A percentile compares a stretch with the other conserved stretches of the same genome.
These are phyloP conservation scores for Prunus fruticosa DNA, from an alignment of 306 rosid species.

Conservation along the genomic window DNA sequence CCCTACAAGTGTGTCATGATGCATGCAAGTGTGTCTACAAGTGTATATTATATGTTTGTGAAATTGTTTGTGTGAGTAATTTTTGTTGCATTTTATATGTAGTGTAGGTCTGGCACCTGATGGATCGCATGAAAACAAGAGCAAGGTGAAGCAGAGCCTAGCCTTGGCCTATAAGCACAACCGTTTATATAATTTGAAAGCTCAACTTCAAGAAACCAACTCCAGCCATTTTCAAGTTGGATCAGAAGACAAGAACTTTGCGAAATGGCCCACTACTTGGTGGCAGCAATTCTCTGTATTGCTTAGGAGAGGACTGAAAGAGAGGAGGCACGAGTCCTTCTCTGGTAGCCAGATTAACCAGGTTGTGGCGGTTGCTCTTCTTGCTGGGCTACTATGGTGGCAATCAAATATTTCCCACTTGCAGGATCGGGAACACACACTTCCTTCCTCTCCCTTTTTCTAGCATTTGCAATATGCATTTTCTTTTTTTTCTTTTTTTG, in stretches of 20 bases:
- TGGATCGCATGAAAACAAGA: conserved; percentile 32
- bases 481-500: too few species aligned
- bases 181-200: conserved; percentile 26
- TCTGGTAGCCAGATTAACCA: conserved; percentile 45
- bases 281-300: conserved; percentile 58
- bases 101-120: conserved; percentile 43
- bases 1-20: too few species aligned
- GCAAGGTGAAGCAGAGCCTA: conserved; percentile 34
- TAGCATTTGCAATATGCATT: too few species aligned
- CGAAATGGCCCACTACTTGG: conserved; percentile 66
- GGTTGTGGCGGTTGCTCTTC: conserved; percentile 42
- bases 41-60: too few species aligned
- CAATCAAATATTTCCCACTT: conserved; percentile 45
- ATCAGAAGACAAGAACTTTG: conserved; percentile 24
- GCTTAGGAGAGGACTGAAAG: conserved; percentile 62
- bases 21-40: too few species aligned
- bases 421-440: conserved; percentile 50
- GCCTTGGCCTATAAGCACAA: conserved; percentile 29
- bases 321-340: conserved; percentile 55
- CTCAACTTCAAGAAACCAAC: background rate
- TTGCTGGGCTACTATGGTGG: conserved; percentile 69
- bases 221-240: conserved; percentile 2
- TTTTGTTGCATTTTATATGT: too few species aligned
- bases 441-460: too few species aligned
- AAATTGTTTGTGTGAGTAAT: too few species aligned